A percentile compares a stretch with the other conserved stretches of the same genome.
Conservation (phyloP, 1,139 yeast genomes). For the Taphrina pruni region DNA sequence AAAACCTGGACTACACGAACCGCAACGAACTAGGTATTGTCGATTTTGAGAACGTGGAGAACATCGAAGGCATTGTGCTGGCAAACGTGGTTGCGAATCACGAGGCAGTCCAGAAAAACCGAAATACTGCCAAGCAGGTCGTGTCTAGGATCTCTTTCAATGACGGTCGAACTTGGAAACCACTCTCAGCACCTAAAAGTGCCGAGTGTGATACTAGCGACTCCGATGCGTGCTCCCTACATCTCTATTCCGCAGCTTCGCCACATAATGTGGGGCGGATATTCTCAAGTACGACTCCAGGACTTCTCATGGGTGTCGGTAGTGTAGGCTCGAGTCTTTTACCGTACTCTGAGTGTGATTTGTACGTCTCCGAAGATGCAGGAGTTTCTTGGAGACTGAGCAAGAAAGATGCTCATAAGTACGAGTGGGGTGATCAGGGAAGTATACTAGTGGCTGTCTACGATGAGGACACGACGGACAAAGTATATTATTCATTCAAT, state of each 20-base stretch:
- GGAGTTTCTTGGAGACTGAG: slow-evolving; percentile 73
- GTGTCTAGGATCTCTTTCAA: slow-evolving; percentile 63
- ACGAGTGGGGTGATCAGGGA: slow-evolving; percentile 80
- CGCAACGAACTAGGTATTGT: slow-evolving; percentile 55
- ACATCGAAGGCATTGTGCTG: slow-evolving; percentile 75
- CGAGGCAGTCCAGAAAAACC: slow-evolving; percentile 45
- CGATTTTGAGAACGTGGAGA: slow-evolving; percentile 60
- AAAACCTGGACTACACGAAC: slow-evolving; percentile 57
- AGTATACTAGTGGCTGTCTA: slow-evolving; percentile 72
- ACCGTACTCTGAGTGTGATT: slow-evolving; percentile 50
- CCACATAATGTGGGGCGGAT: slow-evolving; percentile 63
- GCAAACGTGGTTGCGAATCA: slow-evolving; percentile 55
- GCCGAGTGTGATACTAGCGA: slow-evolving; percentile 53
- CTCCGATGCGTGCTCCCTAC: slow-evolving; percentile 62
- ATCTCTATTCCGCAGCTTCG: slow-evolving; percentile 60
- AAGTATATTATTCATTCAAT: slow-evolving; percentile 65
- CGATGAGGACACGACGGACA: slow-evolving; percentile 48
- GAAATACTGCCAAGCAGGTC: slow-evolving; percentile 48
- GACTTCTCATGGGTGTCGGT: slow-evolving; percentile 63
- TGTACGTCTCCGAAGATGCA: slow-evolving; percentile 75
- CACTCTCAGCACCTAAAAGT: slow-evolving; percentile 55
- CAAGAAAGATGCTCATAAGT: slow-evolving; percentile 62
- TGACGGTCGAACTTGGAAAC: slow-evolving; percentile 69
- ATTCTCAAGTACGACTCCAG: slow-evolving; percentile 69
- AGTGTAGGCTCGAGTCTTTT: slow-evolving; percentile 50